phyloP scores from a whole-genome alignment of 1,139 yeast species.

The Candida frijolesensis region DNA sequence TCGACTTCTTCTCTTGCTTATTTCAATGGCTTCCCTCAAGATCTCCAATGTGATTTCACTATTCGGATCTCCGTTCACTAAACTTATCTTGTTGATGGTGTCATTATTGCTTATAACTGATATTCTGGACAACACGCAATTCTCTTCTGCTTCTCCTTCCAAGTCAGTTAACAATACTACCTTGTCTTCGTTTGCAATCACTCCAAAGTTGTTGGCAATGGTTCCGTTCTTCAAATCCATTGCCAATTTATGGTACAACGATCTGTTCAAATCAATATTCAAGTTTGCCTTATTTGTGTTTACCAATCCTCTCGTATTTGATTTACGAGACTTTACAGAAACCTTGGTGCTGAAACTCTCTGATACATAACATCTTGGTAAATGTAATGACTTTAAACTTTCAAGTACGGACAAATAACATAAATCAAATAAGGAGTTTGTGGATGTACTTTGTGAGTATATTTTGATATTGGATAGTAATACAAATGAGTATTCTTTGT shows the following conservation, averaged over 20 bases:
- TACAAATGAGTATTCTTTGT: slow-evolving; percentile 58
- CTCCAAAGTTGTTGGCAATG: slow-evolving; percentile 67
- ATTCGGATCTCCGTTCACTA: slow-evolving; percentile 23
- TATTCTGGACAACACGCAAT: slow-evolving; percentile 45
- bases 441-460: slow-evolving; percentile 44
- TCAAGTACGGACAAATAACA: slow-evolving; percentile 70
- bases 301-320: slow-evolving; percentile 41
- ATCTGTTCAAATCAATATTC: slow-evolving; percentile 28
- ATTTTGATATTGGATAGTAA: slow-evolving; percentile 76
- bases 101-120: slow-evolving; percentile 32
- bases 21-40: slow-evolving; percentile 45
- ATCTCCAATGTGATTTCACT: slow-evolving; percentile 47
- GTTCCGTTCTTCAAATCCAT: slow-evolving; percentile 41
- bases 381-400: slow-evolving; percentile 59
- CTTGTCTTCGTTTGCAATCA: slow-evolving; percentile 38
- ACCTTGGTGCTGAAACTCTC: slow-evolving; percentile 49
- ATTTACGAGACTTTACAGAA: slow-evolving; percentile 50
- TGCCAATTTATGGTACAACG: slow-evolving; percentile 28
- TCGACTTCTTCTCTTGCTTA: slow-evolving; percentile 14
- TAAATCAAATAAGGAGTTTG: slow-evolving; percentile 80
- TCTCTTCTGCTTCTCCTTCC: slow-evolving; percentile 81
- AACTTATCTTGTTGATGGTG: slow-evolving; percentile 19
- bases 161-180: slow-evolving; percentile 63
- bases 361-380: slow-evolving; percentile 67
- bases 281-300: slow-evolving; percentile 41